phyloP scores from a whole-genome alignment of 2,329 filamentous ascomycete species.

The Fusarium albosuccineum region DNA sequence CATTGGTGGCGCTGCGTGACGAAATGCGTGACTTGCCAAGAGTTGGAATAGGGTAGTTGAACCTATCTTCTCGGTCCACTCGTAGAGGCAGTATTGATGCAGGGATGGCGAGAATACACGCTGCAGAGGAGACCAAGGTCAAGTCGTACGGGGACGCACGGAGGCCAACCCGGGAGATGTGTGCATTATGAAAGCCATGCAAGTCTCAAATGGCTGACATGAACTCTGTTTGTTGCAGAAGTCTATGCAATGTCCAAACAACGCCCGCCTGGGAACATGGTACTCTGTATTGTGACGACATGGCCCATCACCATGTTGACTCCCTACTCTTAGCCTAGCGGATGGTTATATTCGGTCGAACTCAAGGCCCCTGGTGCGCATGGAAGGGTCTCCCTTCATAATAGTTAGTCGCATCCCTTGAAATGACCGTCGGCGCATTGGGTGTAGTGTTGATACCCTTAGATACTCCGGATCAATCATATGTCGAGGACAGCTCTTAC shows the following conservation, averaged over 20 bases:
- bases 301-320: conserved; percentile 1
- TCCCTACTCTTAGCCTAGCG: no score
- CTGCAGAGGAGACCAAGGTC: conserved; percentile 14
- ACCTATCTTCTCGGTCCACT: conserved; percentile 12
- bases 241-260: not conserved
- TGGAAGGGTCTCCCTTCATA: no score
- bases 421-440: no score
- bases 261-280: not conserved
- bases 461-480: no score
- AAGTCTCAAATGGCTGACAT: conserved; percentile 16
- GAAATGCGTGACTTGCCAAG: conserved; percentile 26
- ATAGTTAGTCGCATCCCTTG: no score
- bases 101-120: conserved; percentile 18
- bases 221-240: conserved; percentile 8
- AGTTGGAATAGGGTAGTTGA: conserved; percentile 8
- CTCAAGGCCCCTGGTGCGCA: no score
- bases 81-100: conserved; percentile 19
- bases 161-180: conserved; percentile 16
- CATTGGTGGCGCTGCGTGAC: conserved; percentile 33
- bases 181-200: conserved; percentile 7
- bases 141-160: conserved; percentile 17
- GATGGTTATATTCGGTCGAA: no score
- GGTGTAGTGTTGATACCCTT: no score
- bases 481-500: no score
- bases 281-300: not conserved